phyloP scores from a whole-genome alignment of 202 grass and related monocot species.

The Panicum virgatum region DNA sequence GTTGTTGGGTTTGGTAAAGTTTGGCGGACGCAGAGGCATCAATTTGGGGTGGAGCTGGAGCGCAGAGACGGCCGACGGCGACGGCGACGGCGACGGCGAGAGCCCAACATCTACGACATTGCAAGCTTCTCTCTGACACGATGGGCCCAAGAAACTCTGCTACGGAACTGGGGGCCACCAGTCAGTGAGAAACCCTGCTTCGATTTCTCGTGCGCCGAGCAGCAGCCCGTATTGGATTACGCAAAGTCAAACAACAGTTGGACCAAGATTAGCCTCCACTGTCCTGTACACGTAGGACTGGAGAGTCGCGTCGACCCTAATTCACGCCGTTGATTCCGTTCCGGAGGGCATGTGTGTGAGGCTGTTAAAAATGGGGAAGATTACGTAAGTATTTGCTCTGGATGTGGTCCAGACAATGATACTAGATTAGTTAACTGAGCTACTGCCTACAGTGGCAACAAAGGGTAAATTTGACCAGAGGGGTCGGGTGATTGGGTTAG shows the following conservation, averaged over 20 bases:
- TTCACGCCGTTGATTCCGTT: background rate
- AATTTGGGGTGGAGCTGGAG: constrained; percentile 32
- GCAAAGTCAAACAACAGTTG: constrained; percentile 15
- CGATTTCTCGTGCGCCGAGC: background rate
- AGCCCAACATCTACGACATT: background rate
- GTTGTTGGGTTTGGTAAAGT: constrained; percentile 55
- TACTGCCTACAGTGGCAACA: background rate
- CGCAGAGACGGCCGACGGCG: background rate
- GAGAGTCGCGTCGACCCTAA: too few species aligned
- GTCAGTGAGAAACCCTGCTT: too few species aligned
- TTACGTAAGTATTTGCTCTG: background rate
- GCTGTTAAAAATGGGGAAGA: background rate
- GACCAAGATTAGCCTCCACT: background rate
- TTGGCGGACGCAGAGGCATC: constrained; percentile 10
- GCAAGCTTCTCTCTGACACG: background rate
- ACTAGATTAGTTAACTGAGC: too few species aligned
- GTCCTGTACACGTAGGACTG: too few species aligned
- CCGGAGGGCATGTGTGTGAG: background rate
- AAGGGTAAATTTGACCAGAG: background rate
- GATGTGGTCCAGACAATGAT: background rate
- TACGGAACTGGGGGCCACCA: too few species aligned
- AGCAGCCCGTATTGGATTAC: background rate
- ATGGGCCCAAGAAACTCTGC: background rate
- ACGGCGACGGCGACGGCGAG: background rate
- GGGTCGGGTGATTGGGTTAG: too few species aligned